These are phyloP conservation scores for Aspergillus ibericus DNA, from an alignment of 2,329 filamentous ascomycete genomes.

Conservation along the genomic window DNA sequence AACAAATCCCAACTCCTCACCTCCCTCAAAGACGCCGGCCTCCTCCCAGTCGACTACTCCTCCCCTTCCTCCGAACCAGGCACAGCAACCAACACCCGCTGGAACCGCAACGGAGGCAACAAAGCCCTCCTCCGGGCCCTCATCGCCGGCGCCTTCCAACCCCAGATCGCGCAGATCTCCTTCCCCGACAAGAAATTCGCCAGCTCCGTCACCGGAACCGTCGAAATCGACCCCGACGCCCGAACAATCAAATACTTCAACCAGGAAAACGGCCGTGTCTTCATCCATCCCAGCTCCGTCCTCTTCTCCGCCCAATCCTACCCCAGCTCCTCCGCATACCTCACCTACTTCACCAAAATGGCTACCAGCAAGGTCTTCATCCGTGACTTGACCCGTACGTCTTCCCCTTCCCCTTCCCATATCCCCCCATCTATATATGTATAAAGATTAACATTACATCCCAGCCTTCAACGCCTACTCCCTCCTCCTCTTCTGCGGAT, in stretches of 20 bases:
- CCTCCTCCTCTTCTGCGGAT: constrained; percentile 82
- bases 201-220: constrained; percentile 79
- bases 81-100: constrained; percentile 36
- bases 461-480: constrained; percentile 82
- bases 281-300: constrained; percentile 86
- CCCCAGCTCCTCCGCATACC: constrained; percentile 70
- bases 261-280: constrained; percentile 80
- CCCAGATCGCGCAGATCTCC: constrained; percentile 87
- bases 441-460: not conserved
- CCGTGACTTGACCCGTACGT: constrained; percentile 81
- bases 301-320: constrained; percentile 82
- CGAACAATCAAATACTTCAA: constrained; percentile 90
- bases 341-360: constrained; percentile 91
- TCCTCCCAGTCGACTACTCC: constrained; percentile 60
- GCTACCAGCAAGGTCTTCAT: constrained; percentile 90
- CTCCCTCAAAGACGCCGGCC: constrained; percentile 80
- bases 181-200: constrained; percentile 97
- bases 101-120: constrained; percentile 38
- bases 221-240: constrained; percentile 91
- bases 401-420: not conserved
- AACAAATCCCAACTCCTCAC: constrained; percentile 84
- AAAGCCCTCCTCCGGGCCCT: constrained; percentile 64
- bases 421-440: constrained; percentile 22
- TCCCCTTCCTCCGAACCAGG: constrained; percentile 29
- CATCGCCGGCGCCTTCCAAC: constrained; percentile 72